Conservation (phyloP, 352 stramenopile genomes). For the Phytophthora pisi region DNA sequence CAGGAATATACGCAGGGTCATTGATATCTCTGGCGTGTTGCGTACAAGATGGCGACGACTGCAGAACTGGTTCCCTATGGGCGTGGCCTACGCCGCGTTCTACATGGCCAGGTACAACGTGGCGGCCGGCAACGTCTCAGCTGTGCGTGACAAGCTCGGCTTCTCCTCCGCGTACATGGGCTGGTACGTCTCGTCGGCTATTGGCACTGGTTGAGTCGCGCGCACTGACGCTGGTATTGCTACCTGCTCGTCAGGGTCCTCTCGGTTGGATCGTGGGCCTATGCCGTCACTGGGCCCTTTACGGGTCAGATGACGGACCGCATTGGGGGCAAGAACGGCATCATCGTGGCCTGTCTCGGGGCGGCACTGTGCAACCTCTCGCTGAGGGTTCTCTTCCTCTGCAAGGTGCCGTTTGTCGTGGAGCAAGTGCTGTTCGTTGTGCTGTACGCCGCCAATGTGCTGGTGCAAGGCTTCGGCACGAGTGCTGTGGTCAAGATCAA, state of each 20-base stretch:
- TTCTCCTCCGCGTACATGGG: constrained; percentile 78
- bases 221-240: not conserved
- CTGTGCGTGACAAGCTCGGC: constrained; percentile 52
- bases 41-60: constrained; percentile 61
- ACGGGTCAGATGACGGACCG: constrained; percentile 74
- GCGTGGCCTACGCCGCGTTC: constrained; percentile 74
- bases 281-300: constrained; percentile 64
- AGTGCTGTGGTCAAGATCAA: constrained; percentile 83
- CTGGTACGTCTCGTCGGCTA: constrained; percentile 41
- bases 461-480: constrained; percentile 69
- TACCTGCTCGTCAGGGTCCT: constrained; percentile 46
- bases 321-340: constrained; percentile 73
- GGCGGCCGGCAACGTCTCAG: constrained; percentile 68
- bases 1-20: not conserved
- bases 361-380: constrained; percentile 57
- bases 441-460: constrained; percentile 64
- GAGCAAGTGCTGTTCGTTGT: constrained; percentile 52
- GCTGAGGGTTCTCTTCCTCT: constrained; percentile 58
- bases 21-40: constrained; percentile 9
- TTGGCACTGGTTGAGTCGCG: not conserved
- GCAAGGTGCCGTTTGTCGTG: constrained; percentile 29
- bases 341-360: constrained; percentile 65
- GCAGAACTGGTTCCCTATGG: constrained; percentile 82
- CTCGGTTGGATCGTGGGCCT: constrained; percentile 73
- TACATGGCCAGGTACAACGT: constrained; percentile 87